These are phyloP conservation scores for Stachybotrys chartarum DNA, from an alignment of 2,329 filamentous ascomycete genomes.

Conservation along the genomic window DNA sequence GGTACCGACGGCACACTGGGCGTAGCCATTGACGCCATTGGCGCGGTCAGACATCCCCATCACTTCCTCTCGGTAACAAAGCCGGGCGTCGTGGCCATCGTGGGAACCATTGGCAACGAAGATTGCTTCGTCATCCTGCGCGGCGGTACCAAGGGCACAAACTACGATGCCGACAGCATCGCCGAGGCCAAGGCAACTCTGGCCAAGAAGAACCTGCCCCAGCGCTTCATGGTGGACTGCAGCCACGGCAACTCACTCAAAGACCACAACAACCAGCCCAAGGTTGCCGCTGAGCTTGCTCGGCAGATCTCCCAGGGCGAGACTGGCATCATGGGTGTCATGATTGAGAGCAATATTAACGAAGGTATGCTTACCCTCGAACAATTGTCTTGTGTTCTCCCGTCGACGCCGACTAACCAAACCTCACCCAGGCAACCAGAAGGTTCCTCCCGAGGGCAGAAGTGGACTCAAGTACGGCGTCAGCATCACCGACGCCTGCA, in stretches of 20 bases:
- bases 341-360: constrained; percentile 98
- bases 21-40: constrained; percentile 92
- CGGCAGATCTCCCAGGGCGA: constrained; percentile 83
- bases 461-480: constrained; percentile 84
- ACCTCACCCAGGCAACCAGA: constrained; percentile 61
- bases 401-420: background rate
- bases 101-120: constrained; percentile 88
- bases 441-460: constrained; percentile 82
- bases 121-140: constrained; percentile 96
- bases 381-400: background rate
- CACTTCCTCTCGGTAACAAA: constrained; percentile 98
- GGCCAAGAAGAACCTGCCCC: constrained; percentile 62
- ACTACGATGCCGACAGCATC: constrained; percentile 84
- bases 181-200: constrained; percentile 75
- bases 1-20: constrained; percentile 86
- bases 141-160: constrained; percentile 87
- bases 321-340: constrained; percentile 86
- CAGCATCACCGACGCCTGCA: constrained; percentile 96
- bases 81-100: constrained; percentile 89
- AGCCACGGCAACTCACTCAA: constrained; percentile 94
- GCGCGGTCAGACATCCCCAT: constrained; percentile 83
- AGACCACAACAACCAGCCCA: constrained; percentile 95
- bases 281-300: constrained; percentile 75
- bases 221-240: constrained; percentile 94
- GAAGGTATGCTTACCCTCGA: constrained; percentile 53